Conservation (phyloP, 108 stramenopile genomes). For the Fragilariopsis cylindrus region DNA sequence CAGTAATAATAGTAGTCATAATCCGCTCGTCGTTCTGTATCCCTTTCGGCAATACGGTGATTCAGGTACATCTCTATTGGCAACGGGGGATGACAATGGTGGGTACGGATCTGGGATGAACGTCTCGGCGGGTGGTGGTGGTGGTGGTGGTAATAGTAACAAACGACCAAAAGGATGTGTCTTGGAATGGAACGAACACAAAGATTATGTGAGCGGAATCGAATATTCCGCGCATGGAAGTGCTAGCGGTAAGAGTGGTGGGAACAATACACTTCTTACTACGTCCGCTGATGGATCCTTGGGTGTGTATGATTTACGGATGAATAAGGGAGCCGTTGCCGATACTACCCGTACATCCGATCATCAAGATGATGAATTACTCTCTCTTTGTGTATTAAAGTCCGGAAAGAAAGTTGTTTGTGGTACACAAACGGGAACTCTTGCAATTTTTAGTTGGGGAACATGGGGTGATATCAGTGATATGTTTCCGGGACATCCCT, state of each 20-base stretch:
- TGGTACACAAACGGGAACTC: slow-evolving; percentile 89
- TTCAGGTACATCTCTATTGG: slow-evolving; percentile 47
- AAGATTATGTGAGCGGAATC: slow-evolving; percentile 86
- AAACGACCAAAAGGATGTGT: slow-evolving; percentile 58
- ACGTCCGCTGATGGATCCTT: slow-evolving; percentile 79
- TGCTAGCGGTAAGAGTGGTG: slow-evolving; percentile 16
- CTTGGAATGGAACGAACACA: slow-evolving; percentile 68
- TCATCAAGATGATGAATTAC: slow-evolving; percentile 95
- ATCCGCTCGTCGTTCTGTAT: slow-evolving; percentile 49
- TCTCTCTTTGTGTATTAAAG: slow-evolving; percentile 80
- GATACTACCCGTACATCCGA: slow-evolving; percentile 59
- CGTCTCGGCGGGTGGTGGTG: slow-evolving; percentile 47
- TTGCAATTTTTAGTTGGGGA: slow-evolving; percentile 85
- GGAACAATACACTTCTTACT: slow-evolving; percentile 69
- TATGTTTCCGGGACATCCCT: slow-evolving; percentile 93
- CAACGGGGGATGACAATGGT: slow-evolving; percentile 84
- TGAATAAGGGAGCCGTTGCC: slow-evolving; percentile 22
- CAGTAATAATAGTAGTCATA: slow-evolving; percentile 31
- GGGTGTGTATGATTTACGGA: slow-evolving; percentile 73
- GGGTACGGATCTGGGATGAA: slow-evolving; percentile 75
- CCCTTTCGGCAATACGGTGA: slow-evolving; percentile 53
- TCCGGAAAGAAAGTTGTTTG: slow-evolving; percentile 82
- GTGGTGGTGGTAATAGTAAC: not conserved
- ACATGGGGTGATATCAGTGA: slow-evolving; percentile 94
- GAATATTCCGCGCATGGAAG: slow-evolving; percentile 31